phyloP scores from a whole-genome alignment of 768 basidiomycete genomes.

The Auricularia heimuer region DNA sequence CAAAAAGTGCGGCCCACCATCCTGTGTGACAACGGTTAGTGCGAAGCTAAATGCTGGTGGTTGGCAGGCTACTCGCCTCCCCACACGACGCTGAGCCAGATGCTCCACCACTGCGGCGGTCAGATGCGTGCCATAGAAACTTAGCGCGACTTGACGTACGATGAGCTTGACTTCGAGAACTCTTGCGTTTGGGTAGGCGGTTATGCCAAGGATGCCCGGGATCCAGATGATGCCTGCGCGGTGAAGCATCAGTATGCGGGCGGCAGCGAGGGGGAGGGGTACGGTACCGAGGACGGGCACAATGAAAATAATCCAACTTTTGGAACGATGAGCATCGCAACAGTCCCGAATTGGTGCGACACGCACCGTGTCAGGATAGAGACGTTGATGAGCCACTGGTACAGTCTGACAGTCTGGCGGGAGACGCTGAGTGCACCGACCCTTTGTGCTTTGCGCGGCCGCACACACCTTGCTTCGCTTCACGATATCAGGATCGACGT shows the following conservation, averaged over 20 bases:
- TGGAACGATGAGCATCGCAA: background rate
- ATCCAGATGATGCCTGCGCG: slow-evolving; percentile 44
- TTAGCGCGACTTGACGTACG: slow-evolving; percentile 4
- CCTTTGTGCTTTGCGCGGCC: background rate
- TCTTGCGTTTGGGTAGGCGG: slow-evolving; percentile 37
- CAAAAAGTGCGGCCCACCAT: slow-evolving; percentile 71
- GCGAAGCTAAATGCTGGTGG: slow-evolving; percentile 2
- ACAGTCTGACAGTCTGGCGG: slow-evolving; percentile 46
- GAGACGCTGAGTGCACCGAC: background rate
- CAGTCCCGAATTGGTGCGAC: background rate
- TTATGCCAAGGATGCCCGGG: slow-evolving; percentile 61
- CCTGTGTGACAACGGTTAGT: slow-evolving; percentile 26
- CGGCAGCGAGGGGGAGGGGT: background rate
- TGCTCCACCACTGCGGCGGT: slow-evolving; percentile 48
- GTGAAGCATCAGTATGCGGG: background rate
- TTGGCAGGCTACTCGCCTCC: slow-evolving; percentile 34
- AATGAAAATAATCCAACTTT: slow-evolving; percentile 62
- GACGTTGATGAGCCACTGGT: slow-evolving; percentile 63
- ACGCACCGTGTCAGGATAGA: slow-evolving; percentile 56
- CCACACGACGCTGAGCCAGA: slow-evolving; percentile 79
- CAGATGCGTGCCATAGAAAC: background rate
- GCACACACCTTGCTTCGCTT: background rate
- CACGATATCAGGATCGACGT: background rate
- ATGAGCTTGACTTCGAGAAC: slow-evolving; percentile 27
- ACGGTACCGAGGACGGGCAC: slow-evolving; percentile 47